Evolutionary conservation across 164 flowering plant species (phyloP), one percentile per base, ranked within the genome.

Genomic region (Pachysandra terminalis): DNA sequence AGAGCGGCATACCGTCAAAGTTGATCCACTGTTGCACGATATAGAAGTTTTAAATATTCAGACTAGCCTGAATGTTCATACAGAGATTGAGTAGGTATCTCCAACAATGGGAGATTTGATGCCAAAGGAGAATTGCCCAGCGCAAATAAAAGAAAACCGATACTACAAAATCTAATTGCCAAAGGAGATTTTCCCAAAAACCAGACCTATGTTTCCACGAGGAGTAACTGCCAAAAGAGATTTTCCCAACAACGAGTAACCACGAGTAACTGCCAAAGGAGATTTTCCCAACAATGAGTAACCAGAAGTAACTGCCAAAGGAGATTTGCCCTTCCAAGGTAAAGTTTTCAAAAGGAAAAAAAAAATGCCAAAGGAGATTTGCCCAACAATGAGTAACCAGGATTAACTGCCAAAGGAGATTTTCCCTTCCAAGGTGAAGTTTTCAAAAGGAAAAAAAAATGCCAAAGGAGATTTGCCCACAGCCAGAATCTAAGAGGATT

Each of bases 101-200:
- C 79, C 75, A 64, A 70, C 48, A 67, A 45, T 32, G 64, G 61
- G 78, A 75, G 75, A 72, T 63, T 64, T 59, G 22, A 74, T 76
- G 75, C 80, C 80, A 79, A 73, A 78, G 84, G 75, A 82, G 81
- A 79, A 64, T 67, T 74, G 73, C 76, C 76, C 68, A 68, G 48
- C 54, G 60, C 52, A 61, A 19, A 41, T 10, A 26, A 69, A 49
- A 2, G 53, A 12, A 61, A n/a, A 37, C 9, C 35, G 6, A 53
- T 61, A 21, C 52, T 69, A 56, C 15, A 53, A 68, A 71, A 72
- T 65, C 41, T 9, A 6, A 64, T 58, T 79, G 84, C 87, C 84
- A 78, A 81, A 78, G 77, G 83, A 77, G 81, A 73, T 75, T 77
- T 77, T 78, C 78, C 78, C 75, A 52, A 45, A 19, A 41, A 70